Conservation (phyloP, 257 asterid genomes). For the Thymus quinquecostatus region DNA sequence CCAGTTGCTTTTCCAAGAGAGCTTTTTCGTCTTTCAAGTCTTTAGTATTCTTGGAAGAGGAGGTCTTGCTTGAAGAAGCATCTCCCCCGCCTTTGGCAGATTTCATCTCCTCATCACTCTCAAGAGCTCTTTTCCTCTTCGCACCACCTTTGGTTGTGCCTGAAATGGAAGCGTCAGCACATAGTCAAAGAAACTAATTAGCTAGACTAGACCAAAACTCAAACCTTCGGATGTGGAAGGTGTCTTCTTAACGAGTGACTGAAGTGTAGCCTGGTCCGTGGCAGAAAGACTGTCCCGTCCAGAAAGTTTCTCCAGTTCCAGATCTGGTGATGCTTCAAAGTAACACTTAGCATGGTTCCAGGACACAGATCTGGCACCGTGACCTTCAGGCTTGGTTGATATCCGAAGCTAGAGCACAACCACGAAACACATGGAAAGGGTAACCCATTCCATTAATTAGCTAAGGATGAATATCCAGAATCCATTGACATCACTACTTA, state of each 20-base stretch:
- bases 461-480: slow-evolving; percentile 1
- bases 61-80: slow-evolving; percentile 39
- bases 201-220: slow-evolving; percentile 15
- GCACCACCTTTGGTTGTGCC: slow-evolving; percentile 57
- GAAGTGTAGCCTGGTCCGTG: slow-evolving; percentile 59
- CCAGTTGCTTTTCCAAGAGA: slow-evolving; percentile 61
- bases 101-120: slow-evolving; percentile 53
- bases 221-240: slow-evolving; percentile 58
- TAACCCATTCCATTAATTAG: slow-evolving; percentile 23
- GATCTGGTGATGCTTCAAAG: slow-evolving; percentile 53
- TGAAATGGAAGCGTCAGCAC: slow-evolving; percentile 34
- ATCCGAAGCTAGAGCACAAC: slow-evolving; percentile 62
- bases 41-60: slow-evolving; percentile 31
- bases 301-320: slow-evolving; percentile 60
- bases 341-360: slow-evolving; percentile 97
- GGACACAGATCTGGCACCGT: slow-evolving; percentile 64
- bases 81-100: slow-evolving; percentile 53
- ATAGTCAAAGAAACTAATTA: slow-evolving; percentile 29
- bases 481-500: not conserved
- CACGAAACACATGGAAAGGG: not conserved
- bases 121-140: slow-evolving; percentile 66
- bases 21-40: slow-evolving; percentile 38
- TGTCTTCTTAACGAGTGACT: slow-evolving; percentile 51
- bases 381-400: slow-evolving; percentile 85
- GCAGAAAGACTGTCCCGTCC: slow-evolving; percentile 77